A percentile compares a stretch with the other conserved stretches of the same genome.
Conservation (phyloP, 257 asterid genomes). For the Ocimum tenuiflorum region DNA sequence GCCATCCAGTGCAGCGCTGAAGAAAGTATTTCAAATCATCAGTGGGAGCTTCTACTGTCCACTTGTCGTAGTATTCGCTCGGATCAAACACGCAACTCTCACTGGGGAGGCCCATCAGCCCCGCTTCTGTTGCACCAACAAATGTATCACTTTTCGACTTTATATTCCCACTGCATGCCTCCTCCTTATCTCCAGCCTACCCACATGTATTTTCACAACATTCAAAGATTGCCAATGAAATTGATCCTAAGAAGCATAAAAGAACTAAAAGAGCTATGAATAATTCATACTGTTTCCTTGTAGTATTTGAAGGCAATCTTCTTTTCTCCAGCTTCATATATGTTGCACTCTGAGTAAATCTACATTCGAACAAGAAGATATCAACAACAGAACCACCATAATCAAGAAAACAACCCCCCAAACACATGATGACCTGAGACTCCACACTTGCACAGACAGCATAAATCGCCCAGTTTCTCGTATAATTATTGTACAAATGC, state of each 20-base stretch:
- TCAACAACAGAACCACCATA: neutral
- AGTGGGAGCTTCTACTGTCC: conserved; percentile 58
- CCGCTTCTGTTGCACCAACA: conserved; percentile 46
- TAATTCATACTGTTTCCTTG: conserved; percentile 78
- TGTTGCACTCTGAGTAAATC: conserved; percentile 80
- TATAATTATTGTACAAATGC: conserved; percentile 77
- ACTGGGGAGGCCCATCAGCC: conserved; percentile 27
- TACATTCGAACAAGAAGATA: conserved; percentile 12
- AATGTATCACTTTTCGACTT: conserved; percentile 75
- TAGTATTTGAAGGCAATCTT: conserved; percentile 69
- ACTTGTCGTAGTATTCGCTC: conserved; percentile 36
- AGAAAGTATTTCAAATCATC: conserved; percentile 53
- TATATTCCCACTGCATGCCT: conserved; percentile 52
- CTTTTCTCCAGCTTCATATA: conserved; percentile 87
- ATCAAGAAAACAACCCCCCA: neutral
- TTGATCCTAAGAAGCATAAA: neutral
- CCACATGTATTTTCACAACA: no score
- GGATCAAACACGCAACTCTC: conserved; percentile 47
- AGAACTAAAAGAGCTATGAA: no score
- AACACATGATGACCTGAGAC: conserved; percentile 47
- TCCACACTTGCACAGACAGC: conserved; percentile 96
- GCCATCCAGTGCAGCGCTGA: conserved; percentile 69
- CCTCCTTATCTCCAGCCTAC: conserved; percentile 68
- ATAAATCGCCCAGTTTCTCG: conserved; percentile 72
- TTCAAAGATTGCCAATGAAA: neutral